Conservation (phyloP, 2,329 filamentous ascomycete genomes). For the Penicillium sp. region DNA sequence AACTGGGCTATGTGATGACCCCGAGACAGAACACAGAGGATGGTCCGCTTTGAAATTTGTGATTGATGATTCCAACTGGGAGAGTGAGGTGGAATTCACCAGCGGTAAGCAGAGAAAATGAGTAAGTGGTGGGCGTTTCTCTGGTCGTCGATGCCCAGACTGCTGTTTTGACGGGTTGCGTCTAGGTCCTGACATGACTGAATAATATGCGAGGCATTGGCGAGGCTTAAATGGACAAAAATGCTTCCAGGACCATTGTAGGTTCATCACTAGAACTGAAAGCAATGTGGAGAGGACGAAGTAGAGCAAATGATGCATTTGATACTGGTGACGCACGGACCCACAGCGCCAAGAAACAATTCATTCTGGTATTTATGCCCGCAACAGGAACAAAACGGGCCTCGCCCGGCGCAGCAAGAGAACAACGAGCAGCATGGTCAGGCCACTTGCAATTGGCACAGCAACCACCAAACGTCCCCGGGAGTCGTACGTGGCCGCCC, state of each 20-base stretch:
- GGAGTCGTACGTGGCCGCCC: no score
- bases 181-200: conserved; percentile 10
- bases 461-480: no score
- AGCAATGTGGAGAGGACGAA: no score
- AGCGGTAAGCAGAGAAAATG: conserved; percentile 54
- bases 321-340: neutral
- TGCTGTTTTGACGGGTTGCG: conserved; percentile 5
- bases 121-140: conserved; percentile 35
- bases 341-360: no score
- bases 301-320: no score
- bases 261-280: no score
- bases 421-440: no score
- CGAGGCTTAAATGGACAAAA: neutral
- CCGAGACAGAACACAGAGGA: conserved; percentile 1
- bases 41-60: conserved; percentile 50
- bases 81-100: conserved; percentile 53
- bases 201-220: neutral
- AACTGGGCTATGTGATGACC: neutral
- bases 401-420: no score
- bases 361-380: no score
- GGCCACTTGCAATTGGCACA: no score
- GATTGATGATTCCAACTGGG: conserved; percentile 60
- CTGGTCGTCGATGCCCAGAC: conserved; percentile 10
- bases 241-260: neutral
- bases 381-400: no score